A percentile compares a stretch with the other conserved stretches of the same genome.
Evolutionary conservation across 176 grass and related monocot genomes (phyloP).

Genomic region (Phoenix dactylifera): DNA sequence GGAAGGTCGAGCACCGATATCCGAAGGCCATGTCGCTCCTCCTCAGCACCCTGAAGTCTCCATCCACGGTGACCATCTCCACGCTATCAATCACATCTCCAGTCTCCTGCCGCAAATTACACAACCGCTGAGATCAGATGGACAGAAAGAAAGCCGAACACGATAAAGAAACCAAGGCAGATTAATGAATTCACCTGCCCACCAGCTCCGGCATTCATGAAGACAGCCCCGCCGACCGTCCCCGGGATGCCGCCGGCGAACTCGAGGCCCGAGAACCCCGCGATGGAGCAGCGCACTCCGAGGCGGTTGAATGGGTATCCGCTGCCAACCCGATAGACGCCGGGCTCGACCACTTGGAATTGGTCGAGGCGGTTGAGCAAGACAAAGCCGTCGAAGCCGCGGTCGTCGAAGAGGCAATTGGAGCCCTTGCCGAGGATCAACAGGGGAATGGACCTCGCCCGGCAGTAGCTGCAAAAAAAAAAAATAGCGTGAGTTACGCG

Average conservation of each 20-base stretch:
- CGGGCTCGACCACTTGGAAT: constrained; percentile 1
- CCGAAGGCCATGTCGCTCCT: constrained; percentile 6
- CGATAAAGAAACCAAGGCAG: neutral
- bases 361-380: constrained; percentile 8
- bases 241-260: constrained; percentile 14
- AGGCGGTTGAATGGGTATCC: constrained; percentile 9
- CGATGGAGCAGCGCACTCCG: constrained; percentile 7
- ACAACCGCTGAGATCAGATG: too few relatives aligned
- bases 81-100: constrained; percentile 7
- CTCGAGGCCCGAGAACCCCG: constrained; percentile 13
- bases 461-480: constrained; percentile 2
- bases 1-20: constrained; percentile 14
- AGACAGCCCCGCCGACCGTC: constrained; percentile 14
- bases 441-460: neutral
- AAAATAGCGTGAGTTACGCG: neutral
- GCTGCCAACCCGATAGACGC: constrained; percentile 13
- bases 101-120: neutral
- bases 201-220: constrained; percentile 16
- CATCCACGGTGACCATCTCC: constrained; percentile 11
- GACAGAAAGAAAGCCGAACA: too few relatives aligned
- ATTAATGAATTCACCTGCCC: constrained; percentile 7
- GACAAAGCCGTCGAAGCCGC: constrained; percentile 14
- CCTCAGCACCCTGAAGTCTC: constrained; percentile 6
- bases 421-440: constrained; percentile 13
- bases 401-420: constrained; percentile 22